Evolutionary conservation across 2,329 filamentous ascomycete genomes (phyloP).

Genomic region (Akanthomyces uredinophilus): DNA sequence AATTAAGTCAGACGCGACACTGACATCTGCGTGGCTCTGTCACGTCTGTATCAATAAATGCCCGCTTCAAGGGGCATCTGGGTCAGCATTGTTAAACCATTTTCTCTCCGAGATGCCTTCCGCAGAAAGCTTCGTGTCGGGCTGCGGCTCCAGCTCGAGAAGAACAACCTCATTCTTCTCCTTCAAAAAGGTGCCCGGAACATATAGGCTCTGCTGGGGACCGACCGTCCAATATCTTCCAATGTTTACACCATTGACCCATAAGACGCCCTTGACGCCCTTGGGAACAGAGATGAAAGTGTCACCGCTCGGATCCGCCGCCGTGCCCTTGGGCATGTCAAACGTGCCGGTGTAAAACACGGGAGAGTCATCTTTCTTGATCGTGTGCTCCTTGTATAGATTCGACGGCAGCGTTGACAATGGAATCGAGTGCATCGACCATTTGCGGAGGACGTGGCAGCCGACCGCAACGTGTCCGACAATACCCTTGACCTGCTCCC

Average conservation of each 20-base stretch:
- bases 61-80: slow-evolving; percentile 7
- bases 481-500: slow-evolving; percentile 44
- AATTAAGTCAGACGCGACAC: too few species aligned
- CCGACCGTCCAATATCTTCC: slow-evolving; percentile 43
- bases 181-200: slow-evolving; percentile 36
- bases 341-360: slow-evolving; percentile 26
- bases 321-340: slow-evolving; percentile 10
- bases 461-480: slow-evolving; percentile 38
- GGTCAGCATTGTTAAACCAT: slow-evolving; percentile 17
- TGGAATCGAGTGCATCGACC: slow-evolving; percentile 35
- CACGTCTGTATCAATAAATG: too few species aligned
- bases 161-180: slow-evolving; percentile 36
- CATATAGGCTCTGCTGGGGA: slow-evolving; percentile 43
- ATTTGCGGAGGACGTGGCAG: slow-evolving; percentile 26
- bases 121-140: not conserved
- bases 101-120: slow-evolving; percentile 13
- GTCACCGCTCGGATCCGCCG: slow-evolving; percentile 21
- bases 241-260: slow-evolving; percentile 41
- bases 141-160: slow-evolving; percentile 37
- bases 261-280: slow-evolving; percentile 41
- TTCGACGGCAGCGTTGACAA: slow-evolving; percentile 7
- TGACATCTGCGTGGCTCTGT: too few species aligned
- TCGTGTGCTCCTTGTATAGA: not conserved
- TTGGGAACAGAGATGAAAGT: slow-evolving; percentile 36
- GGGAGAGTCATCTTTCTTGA: slow-evolving; percentile 10